phyloP scores from a whole-genome alignment of 768 basidiomycete species.

The Mycena metata region DNA sequence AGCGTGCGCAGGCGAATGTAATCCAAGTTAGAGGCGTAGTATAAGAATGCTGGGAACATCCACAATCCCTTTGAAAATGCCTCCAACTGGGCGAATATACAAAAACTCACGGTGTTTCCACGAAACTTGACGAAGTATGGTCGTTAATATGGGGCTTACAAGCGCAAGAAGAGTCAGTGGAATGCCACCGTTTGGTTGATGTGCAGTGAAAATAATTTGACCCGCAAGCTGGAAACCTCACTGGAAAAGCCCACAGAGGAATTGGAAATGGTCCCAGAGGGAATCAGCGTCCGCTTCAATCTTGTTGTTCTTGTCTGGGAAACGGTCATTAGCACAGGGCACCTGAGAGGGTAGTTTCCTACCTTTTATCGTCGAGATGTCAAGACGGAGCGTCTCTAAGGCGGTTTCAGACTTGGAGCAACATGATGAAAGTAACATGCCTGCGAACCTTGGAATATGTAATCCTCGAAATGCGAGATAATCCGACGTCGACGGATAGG shows the following conservation, averaged over 20 bases:
- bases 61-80: neutral
- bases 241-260: neutral
- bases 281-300: neutral
- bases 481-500: constrained; percentile 13
- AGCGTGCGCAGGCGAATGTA: constrained; percentile 12
- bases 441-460: constrained; percentile 14
- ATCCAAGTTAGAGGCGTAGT: constrained; percentile 2
- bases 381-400: constrained; percentile 17
- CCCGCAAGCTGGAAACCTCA: constrained; percentile 5
- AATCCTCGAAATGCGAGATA: constrained; percentile 10
- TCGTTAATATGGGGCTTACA: constrained; percentile 10
- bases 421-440: neutral
- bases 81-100: neutral
- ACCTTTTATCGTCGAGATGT: constrained; percentile 20
- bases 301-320: constrained; percentile 11
- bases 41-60: neutral
- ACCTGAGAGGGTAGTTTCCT: neutral
- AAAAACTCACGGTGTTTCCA: constrained; percentile 2
- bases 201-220: constrained; percentile 20
- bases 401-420: neutral
- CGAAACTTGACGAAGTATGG: neutral
- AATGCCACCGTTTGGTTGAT: constrained; percentile 15
- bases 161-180: constrained; percentile 10
- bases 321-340: neutral
- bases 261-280: neutral